Evolutionary conservation across 192 early-diverging fungal genomes (phyloP), one percentile per base, ranked within the genome.

Genomic region (Rhizoclosmatium globosum): DNA sequence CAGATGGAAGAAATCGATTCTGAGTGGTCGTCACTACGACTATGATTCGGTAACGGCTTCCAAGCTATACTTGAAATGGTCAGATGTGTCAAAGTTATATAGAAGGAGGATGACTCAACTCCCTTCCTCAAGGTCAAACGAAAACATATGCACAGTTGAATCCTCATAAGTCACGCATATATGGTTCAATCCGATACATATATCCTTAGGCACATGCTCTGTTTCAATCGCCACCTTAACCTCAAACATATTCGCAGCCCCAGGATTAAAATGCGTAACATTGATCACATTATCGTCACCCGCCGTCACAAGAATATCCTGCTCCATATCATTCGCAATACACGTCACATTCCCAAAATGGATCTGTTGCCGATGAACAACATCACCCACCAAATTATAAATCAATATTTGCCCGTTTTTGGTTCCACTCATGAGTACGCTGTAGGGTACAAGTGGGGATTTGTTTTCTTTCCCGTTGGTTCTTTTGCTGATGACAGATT

Each of bases 371-470:
- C 88, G 61, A 57, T 89, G 81, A 9, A 68, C 61, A 39, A 89
- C 82, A 3, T 62, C 73, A 3, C 88, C 88, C 50, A 79, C 59
- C 19, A 69, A 39, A 31, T 84, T 80, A 62, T 85, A 88, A 9
- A 89, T 59, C 64, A 89, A 75, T 2, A 89, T 59, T 50, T 89
- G 88, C 7, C 88, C 88, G 70, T 89, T 89, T 39, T 58, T 67
- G 9, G 88, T 89, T 11, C 84, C 84, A 23, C 77, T 85, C 4
- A 88, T 65, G 17, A 89, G 64, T 13, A 76, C 48, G 19, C 43
- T 31, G 41, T 38, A 43, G 23, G 39, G 11, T 60, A n/a, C 46
- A 68, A 21, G 44, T n/a, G 44, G 9, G 4, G 47, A 39, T 64
- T 57, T 21, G n/a, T 17, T 57, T 57, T 15, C 56, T 31, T 31